Conservation (phyloP, 768 basidiomycete species). For the Punctularia strigosozonata region DNA sequence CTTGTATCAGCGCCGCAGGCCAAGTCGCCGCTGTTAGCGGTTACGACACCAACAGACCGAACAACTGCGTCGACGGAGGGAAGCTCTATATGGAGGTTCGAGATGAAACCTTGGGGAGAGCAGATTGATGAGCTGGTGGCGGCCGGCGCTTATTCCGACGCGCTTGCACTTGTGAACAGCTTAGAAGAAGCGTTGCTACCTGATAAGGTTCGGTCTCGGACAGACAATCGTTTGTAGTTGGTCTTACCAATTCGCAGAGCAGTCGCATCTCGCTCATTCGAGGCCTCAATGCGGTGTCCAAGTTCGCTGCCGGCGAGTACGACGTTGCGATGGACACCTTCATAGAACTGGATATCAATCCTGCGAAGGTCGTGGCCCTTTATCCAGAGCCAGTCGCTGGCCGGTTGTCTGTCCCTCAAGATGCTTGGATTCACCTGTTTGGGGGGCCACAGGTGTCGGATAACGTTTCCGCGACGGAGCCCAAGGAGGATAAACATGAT, state of each 20-base stretch:
- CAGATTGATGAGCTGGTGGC: conserved; percentile 79
- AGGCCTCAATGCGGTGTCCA: conserved; percentile 66
- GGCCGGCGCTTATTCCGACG: conserved; percentile 61
- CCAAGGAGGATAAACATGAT: conserved; percentile 14
- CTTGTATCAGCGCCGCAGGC: conserved; percentile 42
- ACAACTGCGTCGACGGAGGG: conserved; percentile 55
- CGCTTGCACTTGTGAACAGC: conserved; percentile 64
- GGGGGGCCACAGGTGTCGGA: conserved; percentile 47
- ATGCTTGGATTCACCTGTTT: conserved; percentile 72
- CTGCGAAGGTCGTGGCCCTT: conserved; percentile 85
- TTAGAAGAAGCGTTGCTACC: conserved; percentile 46
- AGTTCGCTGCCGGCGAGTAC: conserved; percentile 59
- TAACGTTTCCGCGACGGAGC: conserved; percentile 5
- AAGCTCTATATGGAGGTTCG: conserved; percentile 65
- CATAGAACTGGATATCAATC: conserved; percentile 80
- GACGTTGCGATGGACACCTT: conserved; percentile 80
- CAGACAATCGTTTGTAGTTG: too few species aligned
- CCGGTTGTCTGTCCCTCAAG: conserved; percentile 53
- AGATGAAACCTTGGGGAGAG: conserved; percentile 61
- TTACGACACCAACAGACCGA: conserved; percentile 70
- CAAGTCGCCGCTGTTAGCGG: conserved; percentile 46
- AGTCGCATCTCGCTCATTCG: conserved; percentile 47
- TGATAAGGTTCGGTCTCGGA: conserved; percentile 46
- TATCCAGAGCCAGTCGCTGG: conserved; percentile 80
- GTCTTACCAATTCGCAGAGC: too few species aligned